These are phyloP conservation scores for Helichrysum umbraculigerum DNA, from an alignment of 129 eudicot species.

Conservation along the genomic window DNA sequence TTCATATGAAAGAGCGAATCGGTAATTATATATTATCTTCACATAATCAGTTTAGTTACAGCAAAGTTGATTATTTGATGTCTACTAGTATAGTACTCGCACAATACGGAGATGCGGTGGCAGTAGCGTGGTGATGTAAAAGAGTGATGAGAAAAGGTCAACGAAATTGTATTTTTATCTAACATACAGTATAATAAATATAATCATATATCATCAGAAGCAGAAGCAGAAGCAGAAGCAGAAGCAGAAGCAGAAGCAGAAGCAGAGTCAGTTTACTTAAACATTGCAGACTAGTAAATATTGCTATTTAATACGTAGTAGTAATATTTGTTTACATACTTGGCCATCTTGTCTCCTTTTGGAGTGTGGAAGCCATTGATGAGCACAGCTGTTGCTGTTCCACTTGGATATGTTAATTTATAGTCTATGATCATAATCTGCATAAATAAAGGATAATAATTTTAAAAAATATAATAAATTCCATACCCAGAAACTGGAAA, in stretches of 20 bases:
- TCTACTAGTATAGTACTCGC: too few species aligned
- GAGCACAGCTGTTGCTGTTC: constrained; percentile 96
- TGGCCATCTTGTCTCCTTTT: constrained; percentile 83
- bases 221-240: too few species aligned
- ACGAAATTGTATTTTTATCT: not conserved
- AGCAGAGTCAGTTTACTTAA: not conserved
- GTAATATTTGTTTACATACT: constrained; percentile 40
- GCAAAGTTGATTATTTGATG: too few species aligned
- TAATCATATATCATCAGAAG: not conserved
- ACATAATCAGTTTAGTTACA: too few species aligned
- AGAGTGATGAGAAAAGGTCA: not conserved
- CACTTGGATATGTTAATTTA: constrained; percentile 86
- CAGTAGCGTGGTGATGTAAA: too few species aligned
- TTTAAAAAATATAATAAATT: not conserved
- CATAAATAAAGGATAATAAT: not conserved
- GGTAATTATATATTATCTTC: too few species aligned
- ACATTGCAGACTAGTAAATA: not conserved
- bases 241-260: too few species aligned
- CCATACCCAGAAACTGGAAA: not conserved
- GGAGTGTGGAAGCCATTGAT: constrained; percentile 91
- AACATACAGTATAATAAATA: not conserved
- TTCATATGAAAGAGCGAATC: too few species aligned
- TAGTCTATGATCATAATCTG: constrained; percentile 85
- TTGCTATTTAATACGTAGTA: not conserved
- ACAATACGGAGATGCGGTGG: too few species aligned